Evolutionary conservation across 1,139 yeast genomes (phyloP), one percentile per base, ranked within the genome.

Genomic region (Hansenula anomala): DNA sequence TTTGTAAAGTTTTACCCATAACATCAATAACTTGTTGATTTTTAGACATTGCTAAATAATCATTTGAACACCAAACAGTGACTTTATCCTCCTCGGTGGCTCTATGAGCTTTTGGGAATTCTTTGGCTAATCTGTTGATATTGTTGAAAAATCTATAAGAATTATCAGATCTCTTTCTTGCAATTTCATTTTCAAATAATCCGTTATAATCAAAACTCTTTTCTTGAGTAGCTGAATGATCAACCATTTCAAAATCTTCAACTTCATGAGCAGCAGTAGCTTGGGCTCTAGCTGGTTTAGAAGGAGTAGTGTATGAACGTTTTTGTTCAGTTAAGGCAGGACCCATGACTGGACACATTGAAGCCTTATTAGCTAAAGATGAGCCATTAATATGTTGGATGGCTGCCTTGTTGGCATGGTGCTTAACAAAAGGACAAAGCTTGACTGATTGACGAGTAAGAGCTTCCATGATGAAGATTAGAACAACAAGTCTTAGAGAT

Each of bases 51-150:
- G 97, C 97, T 47, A 92, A 72, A 64, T 92, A 92, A 64, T 92
- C 99, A 62, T 92, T 92, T 33, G 97, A 89, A 59, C 98, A 92
- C 98, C 98, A 92, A 42, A 92, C 98, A 42, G 96, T 87, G 44
- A 92, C 98, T 60, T 86, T 85, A 54, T 88, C 95, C 16, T 70
- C 69, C 56, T 82, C 90, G 33, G 63, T 51, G 39, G 80, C 73
- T 49, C 94, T 78, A 59, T 92, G 98, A 33, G 98, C 98, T 55
- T 68, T 69, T 33, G 99, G 99, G 59, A 88, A 92, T 58, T 90
- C 96, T 47, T 80, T 72, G 37, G 97, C 97, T 56, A 92, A 75
- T 51, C 99, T 81, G 70, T 92, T 92, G 68, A 92, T 89, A 71
- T 92, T 92, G 75, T 94, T 92, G 74, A 92, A 92, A 62, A 76